Conservation (phyloP, 306 rosid species). For the Bauhinia variegata region DNA sequence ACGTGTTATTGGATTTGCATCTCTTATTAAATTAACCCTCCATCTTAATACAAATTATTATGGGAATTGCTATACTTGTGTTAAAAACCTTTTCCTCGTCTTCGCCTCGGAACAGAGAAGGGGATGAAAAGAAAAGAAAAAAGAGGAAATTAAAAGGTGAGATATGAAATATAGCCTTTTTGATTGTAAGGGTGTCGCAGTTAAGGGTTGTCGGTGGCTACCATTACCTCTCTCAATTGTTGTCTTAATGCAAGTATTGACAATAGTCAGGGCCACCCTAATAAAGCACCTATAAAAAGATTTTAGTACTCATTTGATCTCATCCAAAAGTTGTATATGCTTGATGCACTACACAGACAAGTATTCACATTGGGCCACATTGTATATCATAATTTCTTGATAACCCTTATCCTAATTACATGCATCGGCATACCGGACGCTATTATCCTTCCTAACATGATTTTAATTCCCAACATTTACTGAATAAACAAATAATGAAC, state of each 20-base stretch:
- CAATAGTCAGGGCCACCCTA: neutral
- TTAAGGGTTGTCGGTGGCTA: no score
- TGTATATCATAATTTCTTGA: conserved; percentile 21
- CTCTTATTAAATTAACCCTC: neutral
- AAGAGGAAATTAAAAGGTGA: neutral
- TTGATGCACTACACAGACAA: conserved; percentile 27
- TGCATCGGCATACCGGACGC: conserved; percentile 22
- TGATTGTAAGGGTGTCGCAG: neutral
- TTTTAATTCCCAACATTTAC: neutral
- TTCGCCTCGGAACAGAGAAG: neutral
- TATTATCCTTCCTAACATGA: neutral
- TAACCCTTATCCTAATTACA: conserved; percentile 11
- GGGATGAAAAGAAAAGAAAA: neutral
- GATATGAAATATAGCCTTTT: no score
- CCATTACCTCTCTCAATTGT: conserved; percentile 26
- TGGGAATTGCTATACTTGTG: neutral
- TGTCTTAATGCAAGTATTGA: conserved; percentile 38
- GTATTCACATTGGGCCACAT: conserved; percentile 37
- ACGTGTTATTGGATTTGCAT: no score
- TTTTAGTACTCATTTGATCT: conserved; percentile 25
- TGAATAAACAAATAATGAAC: neutral
- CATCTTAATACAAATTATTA: conserved; percentile 1
- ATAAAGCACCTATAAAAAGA: conserved; percentile 17
- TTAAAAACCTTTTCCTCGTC: no score
- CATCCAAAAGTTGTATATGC: conserved; percentile 24